A percentile compares a stretch with the other conserved stretches of the same genome.
Evolutionary conservation across 768 basidiomycete genomes (phyloP).

Genomic region (Ramaria rubella): DNA sequence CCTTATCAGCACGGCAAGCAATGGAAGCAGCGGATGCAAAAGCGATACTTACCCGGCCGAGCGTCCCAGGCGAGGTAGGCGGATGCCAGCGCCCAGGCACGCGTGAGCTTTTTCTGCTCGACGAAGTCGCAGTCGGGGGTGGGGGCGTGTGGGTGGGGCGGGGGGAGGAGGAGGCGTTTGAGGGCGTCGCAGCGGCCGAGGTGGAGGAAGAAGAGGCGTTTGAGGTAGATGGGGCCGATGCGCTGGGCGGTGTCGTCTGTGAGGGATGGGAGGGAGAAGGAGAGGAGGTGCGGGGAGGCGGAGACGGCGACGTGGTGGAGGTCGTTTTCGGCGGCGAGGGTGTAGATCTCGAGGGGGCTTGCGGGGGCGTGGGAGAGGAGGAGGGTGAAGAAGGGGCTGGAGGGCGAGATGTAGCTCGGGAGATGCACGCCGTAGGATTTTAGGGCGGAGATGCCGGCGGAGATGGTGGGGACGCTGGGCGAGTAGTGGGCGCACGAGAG

Average conservation of each 20-base stretch:
- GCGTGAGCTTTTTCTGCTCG: conserved; percentile 30
- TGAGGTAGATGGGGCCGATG: conserved; percentile 38
- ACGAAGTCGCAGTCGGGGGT: conserved; percentile 24
- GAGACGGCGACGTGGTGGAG: conserved; percentile 34
- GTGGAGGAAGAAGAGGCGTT: conserved; percentile 35
- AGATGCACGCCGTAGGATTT: conserved; percentile 49
- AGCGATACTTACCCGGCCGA: conserved; percentile 25
- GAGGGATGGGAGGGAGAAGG: conserved; percentile 27
- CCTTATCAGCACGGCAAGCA: neutral
- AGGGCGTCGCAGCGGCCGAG: conserved; percentile 30
- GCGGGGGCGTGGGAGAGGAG: conserved; percentile 30
- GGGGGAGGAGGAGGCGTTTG: conserved; percentile 23
- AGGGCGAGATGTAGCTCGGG: conserved; percentile 21
- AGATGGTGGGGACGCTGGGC: conserved; percentile 55
- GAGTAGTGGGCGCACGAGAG: conserved; percentile 70
- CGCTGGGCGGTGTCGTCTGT: conserved; percentile 32
- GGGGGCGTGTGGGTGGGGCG: conserved; percentile 21
- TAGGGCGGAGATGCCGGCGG: conserved; percentile 50
- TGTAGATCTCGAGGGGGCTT: conserved; percentile 35
- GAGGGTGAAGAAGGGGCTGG: conserved; percentile 26
- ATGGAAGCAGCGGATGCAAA: neutral
- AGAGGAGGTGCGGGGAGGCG: conserved; percentile 34
- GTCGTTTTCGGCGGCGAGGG: conserved; percentile 32
- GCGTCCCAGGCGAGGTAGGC: conserved; percentile 34
- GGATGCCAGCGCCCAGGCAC: conserved; percentile 34